A percentile compares a stretch with the other conserved stretches of the same genome.
Evolutionary conservation across 768 basidiomycete species (phyloP).

Genomic region (Dioszegia aurantiaca): DNA sequence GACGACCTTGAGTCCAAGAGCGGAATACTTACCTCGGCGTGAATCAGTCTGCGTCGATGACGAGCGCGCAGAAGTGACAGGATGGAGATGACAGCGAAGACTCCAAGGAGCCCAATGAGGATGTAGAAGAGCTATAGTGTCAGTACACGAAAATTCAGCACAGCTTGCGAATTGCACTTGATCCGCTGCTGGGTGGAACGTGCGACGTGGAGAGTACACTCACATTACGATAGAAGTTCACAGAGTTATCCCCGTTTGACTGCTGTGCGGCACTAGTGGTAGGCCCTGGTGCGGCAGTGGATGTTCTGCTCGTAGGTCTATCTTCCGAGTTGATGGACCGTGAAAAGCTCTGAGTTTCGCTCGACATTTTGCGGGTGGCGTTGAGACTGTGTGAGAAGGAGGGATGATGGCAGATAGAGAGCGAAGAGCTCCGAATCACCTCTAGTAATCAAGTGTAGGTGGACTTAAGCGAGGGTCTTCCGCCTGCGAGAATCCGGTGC

Average conservation of each 20-base stretch:
- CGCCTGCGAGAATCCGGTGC: too few species aligned
- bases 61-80: constrained; percentile 36
- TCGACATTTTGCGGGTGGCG: too few species aligned
- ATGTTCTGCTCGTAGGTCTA: constrained; percentile 2
- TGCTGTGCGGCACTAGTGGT: not conserved
- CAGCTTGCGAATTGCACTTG: not conserved
- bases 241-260: not conserved
- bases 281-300: constrained; percentile 13
- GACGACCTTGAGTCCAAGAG: too few species aligned
- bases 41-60: constrained; percentile 26
- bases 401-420: too few species aligned
- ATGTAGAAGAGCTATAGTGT: constrained; percentile 44
- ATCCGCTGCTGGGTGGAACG: too few species aligned
- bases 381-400: too few species aligned
- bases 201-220: constrained; percentile 10
- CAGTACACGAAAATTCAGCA: too few species aligned
- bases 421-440: too few species aligned
- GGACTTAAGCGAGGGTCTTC: too few species aligned
- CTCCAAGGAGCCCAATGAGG: constrained; percentile 42
- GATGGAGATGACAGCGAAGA: constrained; percentile 39
- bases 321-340: too few species aligned
- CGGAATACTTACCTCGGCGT: constrained; percentile 33
- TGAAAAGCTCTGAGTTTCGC: too few species aligned
- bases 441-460: too few species aligned
- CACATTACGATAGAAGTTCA: constrained; percentile 28